These are phyloP conservation scores for Clavispora carvajalis DNA, from an alignment of 805 yeast species.

Conservation along the genomic window DNA sequence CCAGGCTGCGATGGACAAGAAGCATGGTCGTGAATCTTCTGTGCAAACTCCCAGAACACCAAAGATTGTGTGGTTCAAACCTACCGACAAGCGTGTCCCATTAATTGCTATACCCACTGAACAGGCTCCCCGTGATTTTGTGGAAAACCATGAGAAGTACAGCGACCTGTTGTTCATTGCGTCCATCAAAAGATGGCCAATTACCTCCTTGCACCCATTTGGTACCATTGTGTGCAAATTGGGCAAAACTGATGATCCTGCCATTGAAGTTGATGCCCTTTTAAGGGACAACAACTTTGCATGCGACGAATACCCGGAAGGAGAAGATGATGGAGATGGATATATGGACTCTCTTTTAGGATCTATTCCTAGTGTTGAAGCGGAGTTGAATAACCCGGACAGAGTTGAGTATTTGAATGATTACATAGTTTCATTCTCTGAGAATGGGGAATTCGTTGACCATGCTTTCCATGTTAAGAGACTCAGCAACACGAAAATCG, in stretches of 20 bases:
- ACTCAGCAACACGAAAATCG: slow-evolving; percentile 54
- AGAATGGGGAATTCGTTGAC: slow-evolving; percentile 56
- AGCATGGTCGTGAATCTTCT: slow-evolving; percentile 42
- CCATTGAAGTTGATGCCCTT: slow-evolving; percentile 81
- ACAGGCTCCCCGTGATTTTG: slow-evolving; percentile 94
- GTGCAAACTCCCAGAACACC: slow-evolving; percentile 55
- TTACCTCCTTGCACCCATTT: slow-evolving; percentile 95
- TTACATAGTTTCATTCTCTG: slow-evolving; percentile 59
- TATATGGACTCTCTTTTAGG: slow-evolving; percentile 13
- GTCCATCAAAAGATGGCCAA: slow-evolving; percentile 97
- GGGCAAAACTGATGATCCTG: slow-evolving; percentile 72
- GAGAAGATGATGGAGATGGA: slow-evolving; percentile 16
- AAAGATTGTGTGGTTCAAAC: slow-evolving; percentile 98
- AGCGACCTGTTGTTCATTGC: slow-evolving; percentile 84
- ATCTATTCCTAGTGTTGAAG: slow-evolving; percentile 39
- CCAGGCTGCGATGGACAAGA: slow-evolving; percentile 61
- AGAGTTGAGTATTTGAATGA: slow-evolving; percentile 56
- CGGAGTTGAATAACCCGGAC: slow-evolving; percentile 27
- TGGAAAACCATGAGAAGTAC: slow-evolving; percentile 83
- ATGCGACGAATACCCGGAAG: slow-evolving; percentile 72
- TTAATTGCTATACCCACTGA: slow-evolving; percentile 97
- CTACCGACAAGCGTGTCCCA: slow-evolving; percentile 96
- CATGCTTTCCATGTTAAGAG: slow-evolving; percentile 79
- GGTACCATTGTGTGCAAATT: slow-evolving; percentile 87
- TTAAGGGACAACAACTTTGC: slow-evolving; percentile 80